Evolutionary conservation across 306 rosid genomes (phyloP).

Genomic region (Senna tora): DNA sequence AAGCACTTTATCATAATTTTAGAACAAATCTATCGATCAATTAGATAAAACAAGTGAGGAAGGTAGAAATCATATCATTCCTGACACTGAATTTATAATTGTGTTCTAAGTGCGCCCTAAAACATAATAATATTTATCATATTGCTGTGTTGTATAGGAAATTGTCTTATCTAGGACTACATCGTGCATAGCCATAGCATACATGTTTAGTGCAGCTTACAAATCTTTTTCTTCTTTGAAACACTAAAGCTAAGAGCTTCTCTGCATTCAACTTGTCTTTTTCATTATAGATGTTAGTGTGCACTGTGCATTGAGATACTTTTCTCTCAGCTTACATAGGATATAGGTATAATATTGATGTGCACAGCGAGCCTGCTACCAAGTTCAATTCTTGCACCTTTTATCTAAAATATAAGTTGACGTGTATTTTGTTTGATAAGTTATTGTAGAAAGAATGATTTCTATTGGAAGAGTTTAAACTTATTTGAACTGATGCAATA

Average conservation of each 20-base stretch:
- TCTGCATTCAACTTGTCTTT: neutral
- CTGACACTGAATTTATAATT: neutral
- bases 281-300: neutral
- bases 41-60: neutral
- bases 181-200: neutral
- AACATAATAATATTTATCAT: neutral
- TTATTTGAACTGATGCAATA: neutral
- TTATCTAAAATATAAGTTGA: neutral
- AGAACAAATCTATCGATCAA: neutral
- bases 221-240: neutral
- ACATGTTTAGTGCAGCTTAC: neutral
- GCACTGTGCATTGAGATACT: neutral
- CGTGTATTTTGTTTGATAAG: neutral
- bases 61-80: neutral
- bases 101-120: neutral
- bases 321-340: neutral
- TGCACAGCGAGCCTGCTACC: neutral
- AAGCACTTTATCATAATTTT: conserved; percentile 7
- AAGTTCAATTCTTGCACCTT: no score
- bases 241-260: neutral
- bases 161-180: neutral
- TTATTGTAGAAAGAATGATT: neutral
- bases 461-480: neutral
- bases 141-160: neutral
- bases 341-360: neutral